These are phyloP conservation scores for Chlorella vulgaris DNA, from an alignment of 139 green algal genomes.

Conservation along the genomic window DNA sequence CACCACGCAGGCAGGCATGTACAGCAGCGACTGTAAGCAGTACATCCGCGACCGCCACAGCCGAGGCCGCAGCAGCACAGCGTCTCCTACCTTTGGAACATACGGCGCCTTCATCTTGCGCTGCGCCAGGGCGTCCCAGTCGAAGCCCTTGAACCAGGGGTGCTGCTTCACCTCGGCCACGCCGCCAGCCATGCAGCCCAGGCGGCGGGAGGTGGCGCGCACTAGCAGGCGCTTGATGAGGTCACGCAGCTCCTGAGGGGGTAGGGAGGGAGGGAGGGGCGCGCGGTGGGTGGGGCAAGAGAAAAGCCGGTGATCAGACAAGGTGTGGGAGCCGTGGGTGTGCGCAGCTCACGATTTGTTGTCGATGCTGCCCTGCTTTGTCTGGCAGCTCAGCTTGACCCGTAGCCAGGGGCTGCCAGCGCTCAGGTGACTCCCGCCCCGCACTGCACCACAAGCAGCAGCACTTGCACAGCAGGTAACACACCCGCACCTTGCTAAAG, in stretches of 20 bases:
- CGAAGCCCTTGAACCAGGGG: slow-evolving; percentile 88
- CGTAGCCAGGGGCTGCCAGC: no score
- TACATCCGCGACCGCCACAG: no score
- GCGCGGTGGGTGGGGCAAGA: no score
- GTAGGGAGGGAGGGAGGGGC: not conserved
- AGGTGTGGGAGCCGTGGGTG: no score
- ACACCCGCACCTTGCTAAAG: slow-evolving; percentile 64
- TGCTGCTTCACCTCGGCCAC: slow-evolving; percentile 80
- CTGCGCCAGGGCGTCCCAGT: slow-evolving; percentile 80
- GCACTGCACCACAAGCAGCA: not conserved
- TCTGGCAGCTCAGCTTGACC: no score
- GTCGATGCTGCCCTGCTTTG: no score
- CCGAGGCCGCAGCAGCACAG: not conserved
- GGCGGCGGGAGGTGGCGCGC: slow-evolving; percentile 68
- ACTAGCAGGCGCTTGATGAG: slow-evolving; percentile 81
- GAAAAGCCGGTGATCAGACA: no score
- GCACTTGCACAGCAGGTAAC: not conserved
- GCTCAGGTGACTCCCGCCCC: not conserved
- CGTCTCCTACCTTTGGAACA: slow-evolving; percentile 63
- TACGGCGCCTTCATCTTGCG: slow-evolving; percentile 71
- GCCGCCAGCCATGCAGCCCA: slow-evolving; percentile 69
- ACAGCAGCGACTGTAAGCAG: no score
- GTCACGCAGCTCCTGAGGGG: slow-evolving; percentile 68
- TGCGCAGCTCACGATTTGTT: no score
- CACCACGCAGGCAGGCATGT: no score